Evolutionary conservation across 345 rosid genomes (phyloP).

Genomic region (Trapa incisa): DNA sequence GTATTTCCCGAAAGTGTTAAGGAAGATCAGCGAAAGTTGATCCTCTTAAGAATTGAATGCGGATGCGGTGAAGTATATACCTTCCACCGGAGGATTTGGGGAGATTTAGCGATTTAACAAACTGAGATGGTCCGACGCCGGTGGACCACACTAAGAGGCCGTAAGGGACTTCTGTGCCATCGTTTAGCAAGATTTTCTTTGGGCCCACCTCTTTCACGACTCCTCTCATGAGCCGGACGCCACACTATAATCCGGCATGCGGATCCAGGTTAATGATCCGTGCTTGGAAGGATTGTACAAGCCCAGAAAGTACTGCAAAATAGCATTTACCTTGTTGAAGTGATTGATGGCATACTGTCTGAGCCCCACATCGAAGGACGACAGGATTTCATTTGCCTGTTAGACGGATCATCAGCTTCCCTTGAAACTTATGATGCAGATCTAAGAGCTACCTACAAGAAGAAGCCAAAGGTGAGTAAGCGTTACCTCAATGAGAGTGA

Average conservation of each 20-base stretch:
- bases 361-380: slow-evolving; percentile 63
- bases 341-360: slow-evolving; percentile 54
- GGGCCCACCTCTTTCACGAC: slow-evolving; percentile 48
- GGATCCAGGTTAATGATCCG: neutral
- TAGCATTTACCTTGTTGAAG: slow-evolving; percentile 38
- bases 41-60: neutral
- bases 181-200: slow-evolving; percentile 37
- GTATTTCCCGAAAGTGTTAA: neutral
- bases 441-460: no score
- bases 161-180: slow-evolving; percentile 57
- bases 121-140: slow-evolving; percentile 75
- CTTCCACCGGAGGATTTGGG: slow-evolving; percentile 64
- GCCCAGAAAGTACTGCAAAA: neutral
- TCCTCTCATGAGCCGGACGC: slow-evolving; percentile 38
- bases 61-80: slow-evolving; percentile 15
- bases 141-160: slow-evolving; percentile 93
- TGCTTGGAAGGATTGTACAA: neutral
- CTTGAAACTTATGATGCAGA: neutral
- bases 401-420: slow-evolving; percentile 1
- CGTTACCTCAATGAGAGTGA: slow-evolving; percentile 82
- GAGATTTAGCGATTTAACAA: slow-evolving; percentile 40
- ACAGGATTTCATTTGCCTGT: slow-evolving; percentile 78
- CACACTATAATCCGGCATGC: slow-evolving; percentile 22
- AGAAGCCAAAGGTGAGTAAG: neutral
- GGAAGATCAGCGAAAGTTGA: neutral